phyloP scores from a whole-genome alignment of 2,329 filamentous ascomycete genomes.

The Stachybotrys chartarum region DNA sequence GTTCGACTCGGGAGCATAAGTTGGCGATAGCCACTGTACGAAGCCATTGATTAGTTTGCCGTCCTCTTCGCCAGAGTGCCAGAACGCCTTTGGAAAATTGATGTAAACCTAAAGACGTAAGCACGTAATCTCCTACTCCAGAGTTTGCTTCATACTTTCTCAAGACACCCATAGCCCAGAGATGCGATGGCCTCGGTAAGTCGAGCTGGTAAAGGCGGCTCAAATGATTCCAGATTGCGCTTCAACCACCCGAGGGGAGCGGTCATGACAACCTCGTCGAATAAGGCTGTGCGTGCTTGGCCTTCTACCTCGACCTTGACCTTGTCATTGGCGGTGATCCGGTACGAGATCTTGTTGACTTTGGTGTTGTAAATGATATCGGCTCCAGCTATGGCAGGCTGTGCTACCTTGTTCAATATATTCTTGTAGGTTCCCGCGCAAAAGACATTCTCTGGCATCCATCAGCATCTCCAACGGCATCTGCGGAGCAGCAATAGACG shows the following conservation, averaged over 20 bases:
- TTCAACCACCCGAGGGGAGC: slow-evolving; percentile 64
- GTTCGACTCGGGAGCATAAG: slow-evolving; percentile 56
- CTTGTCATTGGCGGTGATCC: slow-evolving; percentile 17
- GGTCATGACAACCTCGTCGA: slow-evolving; percentile 64
- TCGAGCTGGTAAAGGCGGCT: slow-evolving; percentile 49
- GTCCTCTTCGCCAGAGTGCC: slow-evolving; percentile 41
- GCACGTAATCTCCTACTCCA: not conserved
- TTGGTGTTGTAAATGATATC: slow-evolving; percentile 43
- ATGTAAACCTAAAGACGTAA: slow-evolving; percentile 41
- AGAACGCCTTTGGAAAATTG: slow-evolving; percentile 70
- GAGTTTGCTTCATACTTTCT: slow-evolving; percentile 44
- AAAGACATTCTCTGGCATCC: slow-evolving; percentile 48
- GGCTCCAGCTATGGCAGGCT: slow-evolving; percentile 47
- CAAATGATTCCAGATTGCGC: slow-evolving; percentile 49
- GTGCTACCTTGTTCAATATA: slow-evolving; percentile 50
- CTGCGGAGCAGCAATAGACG: slow-evolving; percentile 8
- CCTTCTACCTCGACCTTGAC: slow-evolving; percentile 38
- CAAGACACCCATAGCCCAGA: slow-evolving; percentile 63
- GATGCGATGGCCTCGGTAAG: slow-evolving; percentile 54
- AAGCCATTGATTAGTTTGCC: slow-evolving; percentile 53
- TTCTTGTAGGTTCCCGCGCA: slow-evolving; percentile 52
- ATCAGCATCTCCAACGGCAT: not conserved
- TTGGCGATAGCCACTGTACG: slow-evolving; percentile 67
- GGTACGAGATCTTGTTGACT: slow-evolving; percentile 34
- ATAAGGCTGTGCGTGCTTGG: slow-evolving; percentile 35